Evolutionary conservation across 1,139 yeast genomes (phyloP).

Genomic region (Scheffersomyces illinoinensis): DNA sequence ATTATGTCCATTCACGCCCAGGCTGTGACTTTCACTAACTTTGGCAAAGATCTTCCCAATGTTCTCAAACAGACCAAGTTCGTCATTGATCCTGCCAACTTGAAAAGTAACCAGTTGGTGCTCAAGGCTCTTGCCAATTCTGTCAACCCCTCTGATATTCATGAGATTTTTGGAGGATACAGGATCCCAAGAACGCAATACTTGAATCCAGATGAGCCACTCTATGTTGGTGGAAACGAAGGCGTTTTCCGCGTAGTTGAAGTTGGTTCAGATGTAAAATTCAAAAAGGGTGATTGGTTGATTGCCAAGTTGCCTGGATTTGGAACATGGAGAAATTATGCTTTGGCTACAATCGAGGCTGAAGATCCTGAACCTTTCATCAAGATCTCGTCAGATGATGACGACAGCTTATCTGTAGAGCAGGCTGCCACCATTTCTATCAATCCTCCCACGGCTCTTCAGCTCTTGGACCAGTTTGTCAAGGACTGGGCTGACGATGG

Average conservation of each 20-base stretch:
- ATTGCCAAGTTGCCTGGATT: slow-evolving; percentile 30
- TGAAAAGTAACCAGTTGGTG: slow-evolving; percentile 14
- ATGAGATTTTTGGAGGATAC: slow-evolving; percentile 43
- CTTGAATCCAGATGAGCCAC: slow-evolving; percentile 32
- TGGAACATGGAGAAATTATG: slow-evolving; percentile 40
- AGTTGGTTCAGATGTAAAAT: slow-evolving; percentile 23
- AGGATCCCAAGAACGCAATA: slow-evolving; percentile 38
- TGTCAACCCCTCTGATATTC: slow-evolving; percentile 43
- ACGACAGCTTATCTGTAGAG: slow-evolving; percentile 17
- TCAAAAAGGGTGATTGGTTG: slow-evolving; percentile 31
- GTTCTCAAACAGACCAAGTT: slow-evolving; percentile 12
- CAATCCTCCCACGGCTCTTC: slow-evolving; percentile 38
- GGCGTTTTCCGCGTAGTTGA: slow-evolving; percentile 30
- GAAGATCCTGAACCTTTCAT: slow-evolving; percentile 23
- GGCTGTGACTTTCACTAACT: slow-evolving; percentile 26
- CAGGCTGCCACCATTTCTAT: slow-evolving; percentile 37
- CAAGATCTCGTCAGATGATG: slow-evolving; percentile 15
- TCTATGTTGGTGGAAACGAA: slow-evolving; percentile 43
- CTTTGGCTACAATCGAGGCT: slow-evolving; percentile 16
- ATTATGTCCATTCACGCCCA: slow-evolving; percentile 12
- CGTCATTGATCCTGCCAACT: slow-evolving; percentile 10
- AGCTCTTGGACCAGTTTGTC: slow-evolving; percentile 27
- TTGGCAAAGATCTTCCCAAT: slow-evolving; percentile 15
- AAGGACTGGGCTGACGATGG: slow-evolving; percentile 25
- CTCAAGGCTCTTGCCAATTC: slow-evolving; percentile 20